These are phyloP conservation scores for Fraxinus baroniana DNA, from an alignment of 305 asterid species.

Conservation along the genomic window DNA sequence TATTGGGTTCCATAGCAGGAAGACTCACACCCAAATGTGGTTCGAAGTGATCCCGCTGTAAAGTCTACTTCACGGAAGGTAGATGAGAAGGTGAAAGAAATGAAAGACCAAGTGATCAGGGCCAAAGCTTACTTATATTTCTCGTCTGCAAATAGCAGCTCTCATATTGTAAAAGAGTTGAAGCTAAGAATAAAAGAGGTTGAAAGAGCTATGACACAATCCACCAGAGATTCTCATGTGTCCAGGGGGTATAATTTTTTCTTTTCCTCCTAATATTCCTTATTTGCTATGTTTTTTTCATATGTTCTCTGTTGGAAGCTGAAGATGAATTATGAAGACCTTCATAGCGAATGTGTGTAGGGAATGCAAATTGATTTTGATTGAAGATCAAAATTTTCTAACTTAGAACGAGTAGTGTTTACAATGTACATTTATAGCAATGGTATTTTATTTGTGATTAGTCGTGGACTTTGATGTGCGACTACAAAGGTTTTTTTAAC, in stretches of 20 bases:
- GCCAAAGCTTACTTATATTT: conserved; percentile 69
- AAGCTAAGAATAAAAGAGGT: conserved; percentile 75
- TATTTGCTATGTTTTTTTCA: background rate
- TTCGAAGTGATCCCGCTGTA: conserved; percentile 32
- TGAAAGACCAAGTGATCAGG: conserved; percentile 82
- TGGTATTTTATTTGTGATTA: conserved; percentile 3
- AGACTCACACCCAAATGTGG: conserved; percentile 33
- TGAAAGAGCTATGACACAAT: conserved; percentile 58
- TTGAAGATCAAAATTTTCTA: background rate
- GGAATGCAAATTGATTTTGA: conserved; percentile 11
- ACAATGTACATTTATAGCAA: conserved; percentile 12
- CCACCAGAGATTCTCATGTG: conserved; percentile 61
- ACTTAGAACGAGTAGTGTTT: conserved; percentile 2
- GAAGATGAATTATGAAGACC: background rate
- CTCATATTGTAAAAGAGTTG: conserved; percentile 80
- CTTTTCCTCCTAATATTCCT: background rate
- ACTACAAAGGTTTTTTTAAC: background rate
- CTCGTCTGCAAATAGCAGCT: conserved; percentile 57
- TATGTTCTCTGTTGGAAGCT: background rate
- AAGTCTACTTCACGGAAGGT: conserved; percentile 33
- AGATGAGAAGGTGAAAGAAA: conserved; percentile 72
- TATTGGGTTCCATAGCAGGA: conserved; percentile 42
- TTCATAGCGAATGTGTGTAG: conserved; percentile 9
- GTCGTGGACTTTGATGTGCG: background rate
- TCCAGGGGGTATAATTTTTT: conserved; percentile 50